Evolutionary conservation across 352 stramenopile species (phyloP).

Genomic region (Bremia lactucae): DNA sequence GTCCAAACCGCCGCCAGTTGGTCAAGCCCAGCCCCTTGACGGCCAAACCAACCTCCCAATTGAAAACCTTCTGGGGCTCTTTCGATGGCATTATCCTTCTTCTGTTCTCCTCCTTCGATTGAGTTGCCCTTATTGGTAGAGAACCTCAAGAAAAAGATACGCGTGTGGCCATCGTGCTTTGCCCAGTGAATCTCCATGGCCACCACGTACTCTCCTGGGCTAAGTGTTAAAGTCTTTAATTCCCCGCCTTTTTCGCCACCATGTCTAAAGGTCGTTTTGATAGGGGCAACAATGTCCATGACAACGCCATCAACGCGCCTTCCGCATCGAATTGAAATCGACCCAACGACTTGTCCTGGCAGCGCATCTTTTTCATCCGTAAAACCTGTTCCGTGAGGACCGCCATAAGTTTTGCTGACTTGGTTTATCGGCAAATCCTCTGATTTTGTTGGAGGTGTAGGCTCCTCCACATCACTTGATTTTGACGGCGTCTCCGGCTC

Average conservation of each 20-base stretch:
- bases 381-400: constrained; percentile 12
- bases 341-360: constrained; percentile 10
- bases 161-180: not conserved
- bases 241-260: not conserved
- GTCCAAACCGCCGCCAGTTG: not conserved
- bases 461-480: too few relatives aligned
- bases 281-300: constrained; percentile 10
- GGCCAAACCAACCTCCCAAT: not conserved
- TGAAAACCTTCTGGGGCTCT: not conserved
- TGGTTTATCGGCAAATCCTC: too few relatives aligned
- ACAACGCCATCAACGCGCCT: constrained; percentile 11
- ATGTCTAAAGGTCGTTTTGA: constrained; percentile 14
- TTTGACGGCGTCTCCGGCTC: too few relatives aligned
- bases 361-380: constrained; percentile 8
- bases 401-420: constrained; percentile 18
- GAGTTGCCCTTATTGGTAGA: not conserved
- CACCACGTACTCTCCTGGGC: not conserved
- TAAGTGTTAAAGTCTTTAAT: not conserved
- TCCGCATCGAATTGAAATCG: constrained; percentile 8
- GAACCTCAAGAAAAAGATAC: not conserved
- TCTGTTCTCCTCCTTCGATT: not conserved
- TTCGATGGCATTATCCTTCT: not conserved
- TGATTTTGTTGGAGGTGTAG: too few relatives aligned
- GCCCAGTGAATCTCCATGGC: not conserved
- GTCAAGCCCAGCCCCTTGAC: not conserved